Base-by-base conservation (phyloP, 2,329 filamentous ascomycete species). In the Ceratocystis colombiana region DNA sequence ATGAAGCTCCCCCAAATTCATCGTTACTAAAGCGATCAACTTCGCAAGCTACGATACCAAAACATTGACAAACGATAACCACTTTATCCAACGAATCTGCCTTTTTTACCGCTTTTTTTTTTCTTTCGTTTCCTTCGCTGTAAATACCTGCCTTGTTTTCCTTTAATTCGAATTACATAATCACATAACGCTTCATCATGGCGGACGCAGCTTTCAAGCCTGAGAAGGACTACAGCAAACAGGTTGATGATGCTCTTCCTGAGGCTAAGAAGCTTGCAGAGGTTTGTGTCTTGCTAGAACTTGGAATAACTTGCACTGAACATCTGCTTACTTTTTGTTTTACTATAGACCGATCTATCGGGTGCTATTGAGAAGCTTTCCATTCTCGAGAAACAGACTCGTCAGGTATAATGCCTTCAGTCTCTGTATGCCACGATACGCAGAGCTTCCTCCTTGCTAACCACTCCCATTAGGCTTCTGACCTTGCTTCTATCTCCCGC, bases 181-280 rank as follows among this genome's bases (percentile, higher is more conserved):
- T 57, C 50, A 67, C 50, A 64, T 33, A 30, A 50, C 57, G 48
- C 57, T 61, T 45, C 64, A 66, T 66, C 75, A 96, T 96, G 91
- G 88, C 91, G 73, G 89, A 91, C 78, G 85, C 85, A 77, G 78
- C 83, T 73, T 78, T 94, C 77, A 96, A 95, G 84, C 90, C 93
- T 74, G 94, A 99, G 82, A 96, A 96, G 88, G 94, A 99, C 86
- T 96, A 89, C 84, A 88, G 89, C 74, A 96, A 96, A 80, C 92
- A 97, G 78, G 90, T 90, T 73, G 92, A 97, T 81, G 85, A 88
- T 79, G 85, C 90, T 78, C 86, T 99, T 71, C 89, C 90, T 62
- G 91, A 96, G 78, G 90, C 91, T 68, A 86, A 97, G 81, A 82
- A 88, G 79, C 84, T 96, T 72, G 91, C 92, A 71, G 87, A 92